Base-by-base conservation (phyloP, 1,139 yeast species). In the Zygosaccharomyces sapae region DNA sequence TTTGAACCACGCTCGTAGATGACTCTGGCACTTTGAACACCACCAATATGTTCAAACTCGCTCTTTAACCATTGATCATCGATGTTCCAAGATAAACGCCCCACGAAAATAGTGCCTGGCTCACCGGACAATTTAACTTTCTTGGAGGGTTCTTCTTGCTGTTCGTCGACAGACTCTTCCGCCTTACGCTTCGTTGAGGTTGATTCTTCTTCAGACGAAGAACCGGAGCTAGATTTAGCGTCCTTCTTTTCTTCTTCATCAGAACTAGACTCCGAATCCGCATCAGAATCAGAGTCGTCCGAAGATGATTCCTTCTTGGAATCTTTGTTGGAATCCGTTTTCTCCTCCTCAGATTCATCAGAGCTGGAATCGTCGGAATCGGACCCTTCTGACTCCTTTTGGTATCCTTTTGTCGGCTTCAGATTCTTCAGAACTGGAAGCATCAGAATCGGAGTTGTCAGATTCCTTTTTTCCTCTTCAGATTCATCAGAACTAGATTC, bases 31-130 rank as follows among this genome's bases (percentile, higher is more conserved):
- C 83, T 70, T 41, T 79, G 63, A 53, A 89, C 92, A 70, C 95
- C 95, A 43, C 90, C 95, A 58, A 79, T 67, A 55, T 78, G 79
- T 68, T 83, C 89, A 69, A 92, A 92, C 74, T 88, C 97, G 58
- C 83, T 75, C 70, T 76, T 76, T 69, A 92, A 81, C 96, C 96
- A 86, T 51, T 82, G 95, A 67, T 89, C 97, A 65, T 92, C 98
- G 64, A 92, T 79, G 72, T 83, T 86, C 97, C 97, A 92, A 30
- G 98, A 89, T 64, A 92, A 81, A 75, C 97, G 83, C 63, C 98
- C 98, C 56, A 89, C 97, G 65, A 92, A 92, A 59, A 92, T 72
- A 55, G 97, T 92, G 51, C 92, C 87, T 62, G 90, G 86, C 70
- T 86, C 75, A 43, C 64, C 69, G 39, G 62, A 55, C 20, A 58